These are phyloP conservation scores for Fusarium sp. DNA, from an alignment of 2,329 filamentous ascomycete species.

Conservation along the genomic window DNA sequence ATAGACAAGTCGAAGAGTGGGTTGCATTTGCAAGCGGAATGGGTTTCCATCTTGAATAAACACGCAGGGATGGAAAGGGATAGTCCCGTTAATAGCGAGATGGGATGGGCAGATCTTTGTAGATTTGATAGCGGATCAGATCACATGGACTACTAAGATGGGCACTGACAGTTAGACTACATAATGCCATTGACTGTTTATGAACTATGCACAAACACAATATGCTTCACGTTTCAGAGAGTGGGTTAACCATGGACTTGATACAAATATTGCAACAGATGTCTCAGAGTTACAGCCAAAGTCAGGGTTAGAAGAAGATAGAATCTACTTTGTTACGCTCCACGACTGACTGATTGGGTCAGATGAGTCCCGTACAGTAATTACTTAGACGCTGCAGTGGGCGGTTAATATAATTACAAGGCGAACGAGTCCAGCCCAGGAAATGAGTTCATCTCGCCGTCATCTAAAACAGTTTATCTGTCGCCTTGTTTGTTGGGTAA, in stretches of 20 bases:
- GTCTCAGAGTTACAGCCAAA: constrained; percentile 29
- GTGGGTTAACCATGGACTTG: constrained; percentile 1
- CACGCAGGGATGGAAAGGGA: constrained; percentile 37
- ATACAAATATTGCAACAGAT: constrained; percentile 11
- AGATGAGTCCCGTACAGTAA: background rate
- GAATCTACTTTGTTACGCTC: background rate
- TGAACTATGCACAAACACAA: background rate
- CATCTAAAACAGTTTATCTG: background rate
- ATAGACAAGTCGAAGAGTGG: background rate
- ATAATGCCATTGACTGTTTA: background rate
- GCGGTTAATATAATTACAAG: constrained; percentile 34
- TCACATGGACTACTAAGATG: background rate
- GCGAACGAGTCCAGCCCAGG: constrained; percentile 14
- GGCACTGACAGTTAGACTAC: background rate
- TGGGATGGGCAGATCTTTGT: constrained; percentile 43
- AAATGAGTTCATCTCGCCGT: constrained; percentile 38
- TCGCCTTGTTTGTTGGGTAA: constrained; percentile 3
- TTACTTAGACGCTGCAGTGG: constrained; percentile 18
- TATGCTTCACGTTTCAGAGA: constrained; percentile 23
- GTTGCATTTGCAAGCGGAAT: constrained; percentile 26
- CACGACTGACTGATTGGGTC: background rate
- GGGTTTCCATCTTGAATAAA: constrained; percentile 30
- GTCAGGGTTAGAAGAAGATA: constrained; percentile 13
- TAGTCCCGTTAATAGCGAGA: constrained; percentile 30
- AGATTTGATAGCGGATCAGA: constrained; percentile 26